Evolutionary conservation across 2,329 filamentous ascomycete genomes (phyloP), one percentile per base, ranked within the genome.

Genomic region (Pyrenophora teres): DNA sequence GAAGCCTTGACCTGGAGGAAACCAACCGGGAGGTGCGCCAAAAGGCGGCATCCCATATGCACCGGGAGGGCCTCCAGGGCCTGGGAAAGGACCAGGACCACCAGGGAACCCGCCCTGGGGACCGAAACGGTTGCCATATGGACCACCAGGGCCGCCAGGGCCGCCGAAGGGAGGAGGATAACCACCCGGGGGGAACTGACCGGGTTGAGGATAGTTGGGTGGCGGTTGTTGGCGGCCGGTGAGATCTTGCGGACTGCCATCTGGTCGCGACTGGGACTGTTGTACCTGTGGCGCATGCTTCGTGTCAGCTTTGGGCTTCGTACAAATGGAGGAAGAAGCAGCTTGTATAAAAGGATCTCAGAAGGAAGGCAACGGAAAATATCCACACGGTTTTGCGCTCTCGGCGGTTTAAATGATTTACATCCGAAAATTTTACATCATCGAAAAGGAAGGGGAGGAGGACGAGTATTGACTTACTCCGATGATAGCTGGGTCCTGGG

Each of bases 351-450:
- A 56, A 25, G 21, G 52, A 65, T 60, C 86, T 96, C 92, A 97
- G 92, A 96, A 97, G 92, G 92, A 97, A 97, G 92, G 92, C 92
- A 97, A 96, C 92, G 92, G 92, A 96, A 67, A 87, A 87, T 85
- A 78, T 96, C 92, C 87, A 96, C 92, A 96, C 80, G 83, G 83
- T 81, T 88, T 91, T 96, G 92, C 92, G 91, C 91, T 89, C 88
- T 88, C 89, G 89, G 89, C 88, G 87, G 86, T 83, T 65, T 68
- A 84, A 45, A 84, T 81, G 82, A 83, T 95, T 96, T 90, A 94
- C 90, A 96, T 96, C 92, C 92, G 92, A 83, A 72, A 88, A 90
- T 96, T 79, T 79, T 94, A 95, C 90, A 91, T 96, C 92, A 96
- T 85, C 68, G 75, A 78, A 79, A 62, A 56, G 56, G 50, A 56